Percentiles rank a stretch among this genome's conserved stretches.
These are phyloP conservation scores for Thelonectria olida DNA, from an alignment of 2,329 filamentous ascomycete species.

Conservation along the genomic window DNA sequence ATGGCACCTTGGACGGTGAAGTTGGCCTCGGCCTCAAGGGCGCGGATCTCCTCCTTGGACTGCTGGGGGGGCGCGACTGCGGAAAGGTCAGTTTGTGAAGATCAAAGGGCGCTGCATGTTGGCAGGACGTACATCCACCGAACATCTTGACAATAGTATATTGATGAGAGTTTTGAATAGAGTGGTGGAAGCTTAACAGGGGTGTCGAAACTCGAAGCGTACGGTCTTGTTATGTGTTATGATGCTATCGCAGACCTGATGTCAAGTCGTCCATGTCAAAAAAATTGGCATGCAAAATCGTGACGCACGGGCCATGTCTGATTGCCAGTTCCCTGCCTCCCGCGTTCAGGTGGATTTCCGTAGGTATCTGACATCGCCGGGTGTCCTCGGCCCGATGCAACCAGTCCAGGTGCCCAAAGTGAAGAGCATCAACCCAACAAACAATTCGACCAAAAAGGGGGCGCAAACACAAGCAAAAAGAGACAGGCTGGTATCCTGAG, in stretches of 20 bases:
- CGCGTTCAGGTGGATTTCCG: no score
- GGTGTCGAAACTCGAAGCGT: conserved; percentile 19
- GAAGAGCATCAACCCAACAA: no score
- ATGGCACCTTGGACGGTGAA: conserved; percentile 74
- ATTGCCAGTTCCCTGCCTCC: no score
- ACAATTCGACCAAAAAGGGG: no score
- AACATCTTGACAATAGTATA: conserved; percentile 60
- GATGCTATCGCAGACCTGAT: conserved; percentile 37
- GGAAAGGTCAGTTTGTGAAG: conserved; percentile 31
- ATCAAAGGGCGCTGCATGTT: not conserved
- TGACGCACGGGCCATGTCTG: conserved; percentile 25
- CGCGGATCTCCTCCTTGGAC: conserved; percentile 74
- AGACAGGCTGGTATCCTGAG: no score
- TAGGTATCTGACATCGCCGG: no score
- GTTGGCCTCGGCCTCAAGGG: conserved; percentile 73
- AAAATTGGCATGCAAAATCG: conserved; percentile 27
- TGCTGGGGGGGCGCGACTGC: conserved; percentile 75
- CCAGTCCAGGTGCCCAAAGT: no score
- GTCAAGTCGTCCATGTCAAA: conserved; percentile 25
- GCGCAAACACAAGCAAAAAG: no score
- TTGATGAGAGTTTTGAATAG: not conserved
- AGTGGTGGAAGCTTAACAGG: not conserved
- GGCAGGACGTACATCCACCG: conserved; percentile 64
- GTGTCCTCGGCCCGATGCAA: no score
- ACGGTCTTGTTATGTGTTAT: conserved; percentile 23